A percentile compares a stretch with the other conserved stretches of the same genome.
Conservation (phyloP, 2,329 filamentous ascomycete genomes). For the Colletotrichum coccodes region DNA sequence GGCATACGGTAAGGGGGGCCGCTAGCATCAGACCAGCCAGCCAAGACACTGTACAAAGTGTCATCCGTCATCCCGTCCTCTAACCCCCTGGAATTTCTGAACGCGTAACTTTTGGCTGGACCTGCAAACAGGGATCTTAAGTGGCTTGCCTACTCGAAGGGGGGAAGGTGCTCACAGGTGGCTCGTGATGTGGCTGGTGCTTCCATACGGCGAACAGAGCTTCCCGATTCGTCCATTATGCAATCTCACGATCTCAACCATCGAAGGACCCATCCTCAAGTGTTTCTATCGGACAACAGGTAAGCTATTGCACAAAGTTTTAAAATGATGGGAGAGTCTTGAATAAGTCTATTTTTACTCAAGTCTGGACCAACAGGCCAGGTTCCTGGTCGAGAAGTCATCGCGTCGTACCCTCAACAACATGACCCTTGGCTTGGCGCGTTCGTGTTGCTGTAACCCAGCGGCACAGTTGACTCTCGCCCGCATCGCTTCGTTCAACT, state of each 20-base stretch:
- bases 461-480: conserved; percentile 18
- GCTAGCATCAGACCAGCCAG: background rate
- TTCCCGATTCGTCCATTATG: background rate
- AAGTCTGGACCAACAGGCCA: background rate
- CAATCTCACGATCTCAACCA: background rate
- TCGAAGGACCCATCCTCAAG: background rate
- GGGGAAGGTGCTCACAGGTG: background rate
- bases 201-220: too few relatives aligned
- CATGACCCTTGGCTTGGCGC: background rate
- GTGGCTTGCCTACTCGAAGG: conserved; percentile 2
- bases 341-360: background rate
- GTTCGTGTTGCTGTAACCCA: conserved; percentile 10
- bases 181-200: conserved; percentile 7
- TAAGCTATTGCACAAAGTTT: too few relatives aligned
- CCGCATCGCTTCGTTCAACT: background rate
- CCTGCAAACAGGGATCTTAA: conserved; percentile 6
- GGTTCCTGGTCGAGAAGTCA: background rate
- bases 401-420: background rate
- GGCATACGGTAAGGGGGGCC: background rate
- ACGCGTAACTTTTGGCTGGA: background rate
- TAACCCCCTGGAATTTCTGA: conserved; percentile 5
- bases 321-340: background rate
- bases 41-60: conserved; percentile 7
- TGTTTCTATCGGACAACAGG: background rate
- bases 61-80: conserved; percentile 3